Conservation (phyloP, 306 rosid genomes). For the Hippophae tibetana region DNA sequence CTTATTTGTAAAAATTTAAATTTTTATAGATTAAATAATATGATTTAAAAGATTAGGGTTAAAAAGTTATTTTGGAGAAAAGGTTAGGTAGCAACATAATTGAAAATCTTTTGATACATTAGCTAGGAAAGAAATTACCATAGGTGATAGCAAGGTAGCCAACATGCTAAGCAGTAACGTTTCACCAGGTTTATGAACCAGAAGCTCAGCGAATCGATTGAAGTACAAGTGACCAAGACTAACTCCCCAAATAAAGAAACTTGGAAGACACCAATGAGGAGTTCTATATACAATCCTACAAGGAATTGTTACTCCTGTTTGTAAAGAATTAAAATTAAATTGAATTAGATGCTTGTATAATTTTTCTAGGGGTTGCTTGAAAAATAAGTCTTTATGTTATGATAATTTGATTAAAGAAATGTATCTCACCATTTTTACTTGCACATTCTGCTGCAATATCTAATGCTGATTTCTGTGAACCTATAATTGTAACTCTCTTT, state of each 20-base stretch:
- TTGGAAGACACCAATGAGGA: constrained; percentile 33
- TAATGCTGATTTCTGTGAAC: constrained; percentile 43
- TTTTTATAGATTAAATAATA: too few relatives aligned
- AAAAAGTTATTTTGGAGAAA: too few relatives aligned
- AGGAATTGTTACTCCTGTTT: constrained; percentile 29
- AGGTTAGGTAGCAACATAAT: too few relatives aligned
- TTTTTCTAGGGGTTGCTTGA: background rate
- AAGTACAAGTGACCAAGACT: constrained; percentile 23
- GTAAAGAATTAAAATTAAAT: background rate
- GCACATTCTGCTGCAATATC: constrained; percentile 53
- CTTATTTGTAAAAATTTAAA: too few relatives aligned
- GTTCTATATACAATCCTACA: constrained; percentile 38
- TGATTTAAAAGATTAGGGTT: too few relatives aligned
- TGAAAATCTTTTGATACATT: too few relatives aligned
- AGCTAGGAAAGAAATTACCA: constrained; percentile 26
- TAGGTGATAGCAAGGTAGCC: constrained; percentile 40
- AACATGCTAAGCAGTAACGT: constrained; percentile 20
- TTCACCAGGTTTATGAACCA: constrained; percentile 50
- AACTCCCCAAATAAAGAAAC: constrained; percentile 24
- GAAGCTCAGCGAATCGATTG: constrained; percentile 39
- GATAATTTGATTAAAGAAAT: background rate
- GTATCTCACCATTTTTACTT: constrained; percentile 30
- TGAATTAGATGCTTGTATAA: background rate
- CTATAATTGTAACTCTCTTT: constrained; percentile 30
- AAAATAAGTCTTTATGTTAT: background rate